A percentile compares a stretch with the other conserved stretches of the same genome.
Evolutionary conservation across 2,329 filamentous ascomycete genomes (phyloP).

Genomic region (Talaromyces islandicus): DNA sequence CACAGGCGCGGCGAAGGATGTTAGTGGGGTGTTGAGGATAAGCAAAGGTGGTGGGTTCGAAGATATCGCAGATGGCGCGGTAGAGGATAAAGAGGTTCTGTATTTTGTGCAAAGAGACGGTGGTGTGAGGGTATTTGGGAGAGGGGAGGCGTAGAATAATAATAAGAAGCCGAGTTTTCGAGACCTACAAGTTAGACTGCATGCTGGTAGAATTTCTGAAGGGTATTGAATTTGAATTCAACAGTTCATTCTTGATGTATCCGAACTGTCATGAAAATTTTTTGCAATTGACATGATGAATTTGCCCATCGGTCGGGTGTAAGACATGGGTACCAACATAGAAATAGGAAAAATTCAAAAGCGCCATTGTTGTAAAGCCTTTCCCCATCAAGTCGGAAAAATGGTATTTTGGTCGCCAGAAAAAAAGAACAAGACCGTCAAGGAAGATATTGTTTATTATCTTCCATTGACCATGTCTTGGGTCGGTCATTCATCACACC

Average conservation of each 20-base stretch:
- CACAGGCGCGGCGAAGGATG: constrained; percentile 82
- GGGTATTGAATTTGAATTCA: constrained; percentile 1
- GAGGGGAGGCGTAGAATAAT: constrained; percentile 53
- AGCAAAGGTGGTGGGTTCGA: constrained; percentile 52
- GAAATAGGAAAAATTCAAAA: constrained; percentile 6
- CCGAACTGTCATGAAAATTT: constrained; percentile 4
- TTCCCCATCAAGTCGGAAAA: background rate
- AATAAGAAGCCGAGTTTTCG: background rate
- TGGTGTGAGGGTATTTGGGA: constrained; percentile 74
- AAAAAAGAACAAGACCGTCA: background rate
- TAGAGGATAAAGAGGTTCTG: constrained; percentile 63
- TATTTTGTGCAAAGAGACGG: constrained; percentile 79
- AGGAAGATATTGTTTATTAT: background rate
- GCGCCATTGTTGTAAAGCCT: constrained; percentile 6
- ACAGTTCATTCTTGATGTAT: constrained; percentile 7
- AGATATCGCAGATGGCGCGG: constrained; percentile 22
- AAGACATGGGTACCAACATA: constrained; percentile 8
- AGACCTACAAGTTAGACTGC: background rate
- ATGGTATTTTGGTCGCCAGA: constrained; percentile 2
- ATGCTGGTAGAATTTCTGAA: background rate
- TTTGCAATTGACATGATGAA: constrained; percentile 11
- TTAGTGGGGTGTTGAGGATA: constrained; percentile 79
- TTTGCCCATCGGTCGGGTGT: constrained; percentile 1
- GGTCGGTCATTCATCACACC: constrained; percentile 13
- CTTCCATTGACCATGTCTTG: constrained; percentile 16